Evolutionary conservation across 208 protist species (phyloP).

Genomic region (Sergeia podlipaevii): DNA sequence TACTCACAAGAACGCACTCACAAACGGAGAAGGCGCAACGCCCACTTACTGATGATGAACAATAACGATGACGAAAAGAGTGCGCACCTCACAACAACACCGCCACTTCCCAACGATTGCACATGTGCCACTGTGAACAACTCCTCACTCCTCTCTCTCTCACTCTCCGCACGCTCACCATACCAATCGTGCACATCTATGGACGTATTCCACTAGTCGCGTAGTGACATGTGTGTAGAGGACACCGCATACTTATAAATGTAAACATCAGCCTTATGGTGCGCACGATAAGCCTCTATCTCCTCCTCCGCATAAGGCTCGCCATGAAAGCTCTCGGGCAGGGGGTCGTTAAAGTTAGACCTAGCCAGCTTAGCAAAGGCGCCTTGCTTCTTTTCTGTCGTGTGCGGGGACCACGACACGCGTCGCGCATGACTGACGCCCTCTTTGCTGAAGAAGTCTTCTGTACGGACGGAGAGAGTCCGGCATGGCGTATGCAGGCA

Average conservation of each 20-base stretch:
- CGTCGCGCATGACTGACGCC: constrained; percentile 83
- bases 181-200: too few species aligned
- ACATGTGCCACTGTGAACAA: neutral
- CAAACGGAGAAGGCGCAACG: too few species aligned
- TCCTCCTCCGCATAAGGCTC: constrained; percentile 88
- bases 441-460: constrained; percentile 91
- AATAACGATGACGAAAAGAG: too few species aligned
- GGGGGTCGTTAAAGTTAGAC: constrained; percentile 85
- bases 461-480: constrained; percentile 68
- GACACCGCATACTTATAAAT: constrained; percentile 89
- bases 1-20: too few species aligned
- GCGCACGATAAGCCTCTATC: constrained; percentile 80
- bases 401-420: constrained; percentile 89
- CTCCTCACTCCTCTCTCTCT: constrained; percentile 4
- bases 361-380: constrained; percentile 84
- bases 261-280: constrained; percentile 85
- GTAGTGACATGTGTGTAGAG: constrained; percentile 80
- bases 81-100: too few species aligned
- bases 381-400: constrained; percentile 87
- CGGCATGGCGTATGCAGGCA: constrained; percentile 4
- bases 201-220: constrained; percentile 30
- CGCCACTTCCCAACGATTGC: neutral
- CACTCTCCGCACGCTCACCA: neutral
- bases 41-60: too few species aligned
- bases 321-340: constrained; percentile 54